Percentiles rank a stretch among this genome's conserved stretches.
Conservation (phyloP, 495 filamentous ascomycete species). For the Daldinia bambusicola region DNA sequence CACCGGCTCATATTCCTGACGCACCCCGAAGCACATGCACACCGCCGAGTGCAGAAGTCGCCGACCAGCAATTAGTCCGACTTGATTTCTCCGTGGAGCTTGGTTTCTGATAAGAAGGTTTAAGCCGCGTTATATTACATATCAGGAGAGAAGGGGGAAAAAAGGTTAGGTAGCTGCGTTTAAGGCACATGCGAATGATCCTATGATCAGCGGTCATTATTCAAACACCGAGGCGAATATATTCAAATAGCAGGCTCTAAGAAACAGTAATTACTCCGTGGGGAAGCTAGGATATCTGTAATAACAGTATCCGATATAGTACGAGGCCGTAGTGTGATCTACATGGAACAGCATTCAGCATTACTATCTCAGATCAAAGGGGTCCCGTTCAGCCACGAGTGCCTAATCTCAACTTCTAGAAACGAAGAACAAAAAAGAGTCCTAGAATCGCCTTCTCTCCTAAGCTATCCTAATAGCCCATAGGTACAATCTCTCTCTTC, state of each 20-base stretch:
- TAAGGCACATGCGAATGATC: constrained; percentile 10
- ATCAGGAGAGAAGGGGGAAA: constrained; percentile 1
- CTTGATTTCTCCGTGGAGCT: constrained; percentile 9
- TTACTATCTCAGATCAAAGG: neutral
- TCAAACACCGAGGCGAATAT: constrained; percentile 26
- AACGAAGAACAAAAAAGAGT: neutral
- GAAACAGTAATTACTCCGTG: constrained; percentile 23
- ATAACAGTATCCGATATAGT: constrained; percentile 13
- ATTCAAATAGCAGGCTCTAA: constrained; percentile 6
- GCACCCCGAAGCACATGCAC: constrained; percentile 38
- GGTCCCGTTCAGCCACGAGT: constrained; percentile 3
- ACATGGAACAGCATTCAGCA: too few species aligned
- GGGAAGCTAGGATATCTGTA: constrained; percentile 25
- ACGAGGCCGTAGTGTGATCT: too few species aligned
- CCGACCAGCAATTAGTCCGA: constrained; percentile 27
- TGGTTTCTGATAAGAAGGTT: constrained; percentile 2
- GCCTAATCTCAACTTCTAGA: constrained; percentile 4
- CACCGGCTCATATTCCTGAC: constrained; percentile 31
- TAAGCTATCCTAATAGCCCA: neutral
- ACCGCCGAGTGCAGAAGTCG: constrained; percentile 26
- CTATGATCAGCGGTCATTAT: constrained; percentile 21
- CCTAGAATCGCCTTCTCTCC: neutral
- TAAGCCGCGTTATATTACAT: neutral
- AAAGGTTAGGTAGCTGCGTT: constrained; percentile 1
- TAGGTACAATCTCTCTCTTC: constrained; percentile 2